Evolutionary conservation across 257 asterid genomes (phyloP).

Genomic region (Capsicum baccatum): DNA sequence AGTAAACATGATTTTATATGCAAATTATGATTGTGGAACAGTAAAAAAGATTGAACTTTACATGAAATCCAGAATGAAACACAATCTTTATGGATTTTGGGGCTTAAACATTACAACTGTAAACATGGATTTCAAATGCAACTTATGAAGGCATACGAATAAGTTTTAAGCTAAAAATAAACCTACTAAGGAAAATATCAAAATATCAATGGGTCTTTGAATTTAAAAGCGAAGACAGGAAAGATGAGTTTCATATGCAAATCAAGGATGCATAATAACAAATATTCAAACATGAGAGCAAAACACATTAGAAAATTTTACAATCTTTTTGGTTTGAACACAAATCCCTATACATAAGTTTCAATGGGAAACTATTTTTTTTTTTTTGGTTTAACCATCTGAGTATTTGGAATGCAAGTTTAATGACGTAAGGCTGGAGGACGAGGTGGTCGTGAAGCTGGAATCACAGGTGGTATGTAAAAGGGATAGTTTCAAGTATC

Average conservation of each 20-base stretch:
- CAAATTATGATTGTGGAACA: not conserved
- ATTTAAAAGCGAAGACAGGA: not conserved
- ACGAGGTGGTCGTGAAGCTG: too few relatives aligned
- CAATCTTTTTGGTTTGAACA: not conserved
- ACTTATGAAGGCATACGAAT: not conserved
- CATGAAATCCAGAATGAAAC: slow-evolving; percentile 4
- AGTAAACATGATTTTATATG: slow-evolving; percentile 11
- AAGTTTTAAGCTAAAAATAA: not conserved
- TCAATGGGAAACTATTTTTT: not conserved
- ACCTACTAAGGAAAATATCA: not conserved
- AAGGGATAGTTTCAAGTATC: too few relatives aligned
- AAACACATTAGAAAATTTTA: not conserved
- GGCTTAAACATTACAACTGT: not conserved
- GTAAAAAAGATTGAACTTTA: not conserved
- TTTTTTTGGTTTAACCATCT: not conserved
- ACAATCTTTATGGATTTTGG: slow-evolving; percentile 4
- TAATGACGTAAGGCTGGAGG: too few relatives aligned
- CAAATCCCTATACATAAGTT: not conserved
- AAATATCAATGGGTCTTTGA: not conserved
- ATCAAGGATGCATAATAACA: not conserved
- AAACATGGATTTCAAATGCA: slow-evolving; percentile 9
- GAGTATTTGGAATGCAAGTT: too few relatives aligned
- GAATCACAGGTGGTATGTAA: too few relatives aligned
- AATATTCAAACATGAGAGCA: not conserved
- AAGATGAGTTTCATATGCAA: slow-evolving; percentile 21